Percentiles rank a stretch among this genome's conserved stretches.
These are phyloP conservation scores for Aspergillus egyptiacus DNA, from an alignment of 495 filamentous ascomycete species.

Conservation along the genomic window DNA sequence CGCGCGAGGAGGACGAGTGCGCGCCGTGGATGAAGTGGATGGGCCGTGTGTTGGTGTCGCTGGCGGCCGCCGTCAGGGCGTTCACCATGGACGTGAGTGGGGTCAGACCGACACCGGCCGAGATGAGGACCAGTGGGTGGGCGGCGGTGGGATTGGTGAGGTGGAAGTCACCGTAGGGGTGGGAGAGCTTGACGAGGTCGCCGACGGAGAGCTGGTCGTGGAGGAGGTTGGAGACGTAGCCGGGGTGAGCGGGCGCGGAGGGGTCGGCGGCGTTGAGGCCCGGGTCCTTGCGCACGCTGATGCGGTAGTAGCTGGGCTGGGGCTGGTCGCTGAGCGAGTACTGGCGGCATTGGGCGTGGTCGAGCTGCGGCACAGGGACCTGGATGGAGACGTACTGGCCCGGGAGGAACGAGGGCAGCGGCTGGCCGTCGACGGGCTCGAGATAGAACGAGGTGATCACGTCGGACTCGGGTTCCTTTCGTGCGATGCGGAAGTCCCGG, in stretches of 20 bases:
- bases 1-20: conserved; percentile 35
- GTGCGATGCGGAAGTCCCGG: conserved; percentile 59
- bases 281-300: conserved; percentile 63
- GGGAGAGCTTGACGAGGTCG: conserved; percentile 55
- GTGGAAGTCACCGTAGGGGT: conserved; percentile 68
- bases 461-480: conserved; percentile 55
- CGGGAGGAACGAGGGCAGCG: conserved; percentile 55
- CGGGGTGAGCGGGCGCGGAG: conserved; percentile 43
- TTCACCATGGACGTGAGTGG: conserved; percentile 64
- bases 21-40: conserved; percentile 61
- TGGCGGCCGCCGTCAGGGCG: conserved; percentile 37
- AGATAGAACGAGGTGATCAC: conserved; percentile 70
- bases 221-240: conserved; percentile 65
- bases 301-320: conserved; percentile 54
- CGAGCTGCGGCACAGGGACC: conserved; percentile 50
- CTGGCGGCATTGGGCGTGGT: conserved; percentile 59
- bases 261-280: conserved; percentile 42
- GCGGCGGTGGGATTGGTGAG: conserved; percentile 32
- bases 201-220: conserved; percentile 56
- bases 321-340: conserved; percentile 66
- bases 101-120: conserved; percentile 65
- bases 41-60: conserved; percentile 27
- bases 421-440: conserved; percentile 54
- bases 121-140: conserved; percentile 56
- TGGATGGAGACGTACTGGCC: conserved; percentile 67